Percentiles rank a stretch among this genome's conserved stretches.
Conservation (phyloP, 2,329 filamentous ascomycete genomes). For the Endothia cerciana region DNA sequence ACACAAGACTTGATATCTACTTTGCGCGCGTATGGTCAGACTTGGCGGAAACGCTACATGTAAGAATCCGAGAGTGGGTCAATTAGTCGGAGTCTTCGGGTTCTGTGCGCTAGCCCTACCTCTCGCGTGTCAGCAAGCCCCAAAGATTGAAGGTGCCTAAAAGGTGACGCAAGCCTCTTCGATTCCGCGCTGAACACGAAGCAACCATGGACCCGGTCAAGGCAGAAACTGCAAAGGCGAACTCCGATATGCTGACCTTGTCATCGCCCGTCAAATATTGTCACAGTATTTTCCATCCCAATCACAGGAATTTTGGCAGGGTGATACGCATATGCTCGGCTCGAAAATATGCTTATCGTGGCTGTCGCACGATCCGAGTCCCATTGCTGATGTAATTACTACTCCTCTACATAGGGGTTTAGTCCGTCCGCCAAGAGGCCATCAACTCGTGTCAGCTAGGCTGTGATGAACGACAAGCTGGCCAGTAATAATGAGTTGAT, state of each 20-base stretch:
- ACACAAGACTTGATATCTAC: too few species aligned
- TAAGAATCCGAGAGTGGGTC: not conserved
- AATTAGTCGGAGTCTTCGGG: not conserved
- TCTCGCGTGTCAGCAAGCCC: constrained; percentile 7
- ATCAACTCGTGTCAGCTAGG: not conserved
- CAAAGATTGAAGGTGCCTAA: not conserved
- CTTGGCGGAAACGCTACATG: not conserved
- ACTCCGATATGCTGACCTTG: not conserved
- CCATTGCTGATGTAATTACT: not conserved
- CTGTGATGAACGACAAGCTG: not conserved
- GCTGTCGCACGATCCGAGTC: not conserved
- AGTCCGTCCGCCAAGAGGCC: too few species aligned
- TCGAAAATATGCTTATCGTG: not conserved
- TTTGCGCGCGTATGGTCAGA: not conserved
- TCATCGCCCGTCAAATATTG: not conserved
- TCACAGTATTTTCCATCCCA: not conserved
- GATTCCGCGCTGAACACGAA: not conserved
- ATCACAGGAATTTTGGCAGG: not conserved
- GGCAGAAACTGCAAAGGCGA: not conserved
- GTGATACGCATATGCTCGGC: not conserved
- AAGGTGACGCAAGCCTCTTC: not conserved
- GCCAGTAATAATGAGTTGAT: not conserved
- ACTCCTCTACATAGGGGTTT: not conserved
- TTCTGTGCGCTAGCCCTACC: not conserved
- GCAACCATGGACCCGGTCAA: too few species aligned